Percentiles rank a stretch among this genome's conserved stretches.
phyloP scores from a whole-genome alignment of 805 yeast genomes.

The Jamesozyma lodderae region DNA sequence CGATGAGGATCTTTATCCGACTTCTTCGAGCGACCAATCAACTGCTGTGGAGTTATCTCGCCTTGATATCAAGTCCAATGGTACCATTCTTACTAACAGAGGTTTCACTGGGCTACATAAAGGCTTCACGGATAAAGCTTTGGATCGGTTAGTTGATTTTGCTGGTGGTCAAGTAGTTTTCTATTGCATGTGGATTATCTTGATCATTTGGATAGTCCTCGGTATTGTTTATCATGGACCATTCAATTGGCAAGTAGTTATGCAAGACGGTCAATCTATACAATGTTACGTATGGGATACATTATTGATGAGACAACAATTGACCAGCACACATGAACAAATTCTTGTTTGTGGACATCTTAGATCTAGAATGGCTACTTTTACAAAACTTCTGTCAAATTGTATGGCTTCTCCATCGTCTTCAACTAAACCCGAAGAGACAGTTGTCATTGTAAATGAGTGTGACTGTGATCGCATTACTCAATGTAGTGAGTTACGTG shows the following conservation, averaged over 20 bases:
- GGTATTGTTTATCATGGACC: constrained; percentile 28
- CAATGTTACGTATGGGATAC: constrained; percentile 36
- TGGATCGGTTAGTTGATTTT: constrained; percentile 21
- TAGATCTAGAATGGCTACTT: constrained; percentile 25
- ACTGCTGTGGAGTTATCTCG: constrained; percentile 9
- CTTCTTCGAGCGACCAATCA: constrained; percentile 5
- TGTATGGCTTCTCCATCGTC: no score
- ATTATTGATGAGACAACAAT: constrained; percentile 34
- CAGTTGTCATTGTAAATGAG: no score
- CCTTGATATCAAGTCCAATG: constrained; percentile 11
- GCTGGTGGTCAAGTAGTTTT: constrained; percentile 27
- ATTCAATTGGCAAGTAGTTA: constrained; percentile 33
- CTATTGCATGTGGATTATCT: constrained; percentile 20
- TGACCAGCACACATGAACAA: constrained; percentile 24
- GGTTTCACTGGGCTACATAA: constrained; percentile 24
- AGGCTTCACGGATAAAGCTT: constrained; percentile 14
- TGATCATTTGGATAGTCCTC: constrained; percentile 23
- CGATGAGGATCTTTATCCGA: background rate
- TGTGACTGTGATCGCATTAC: no score
- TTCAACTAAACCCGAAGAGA: no score
- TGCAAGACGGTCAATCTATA: constrained; percentile 36
- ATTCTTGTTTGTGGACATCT: constrained; percentile 21
- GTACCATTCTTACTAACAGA: constrained; percentile 13
- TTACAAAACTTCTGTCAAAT: constrained; percentile 11
- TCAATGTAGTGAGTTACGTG: no score